Evolutionary conservation across 225 moss, liverwort and hornwort species (phyloP), one percentile per base, ranked within the genome.

Genomic region (Straminergon stramineum): DNA sequence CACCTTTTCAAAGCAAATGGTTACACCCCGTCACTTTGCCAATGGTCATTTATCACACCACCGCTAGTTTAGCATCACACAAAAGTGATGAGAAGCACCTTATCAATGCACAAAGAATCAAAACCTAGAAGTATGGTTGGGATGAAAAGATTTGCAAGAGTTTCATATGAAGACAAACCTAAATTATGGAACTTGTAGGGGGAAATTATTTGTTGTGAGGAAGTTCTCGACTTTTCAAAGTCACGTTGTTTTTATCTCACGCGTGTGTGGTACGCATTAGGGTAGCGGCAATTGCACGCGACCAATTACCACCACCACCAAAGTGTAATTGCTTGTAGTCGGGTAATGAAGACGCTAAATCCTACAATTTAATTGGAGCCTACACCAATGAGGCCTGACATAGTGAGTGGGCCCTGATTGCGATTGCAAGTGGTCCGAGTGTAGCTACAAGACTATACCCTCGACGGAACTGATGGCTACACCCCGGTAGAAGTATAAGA

Each of bases 101-200:
- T 8, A 3, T 12, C 1, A 31, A 31, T 31, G 18, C 18, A 18
- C 9, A 17, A 45, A 74, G 17, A 30, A 30, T 1, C 8, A 2
- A 5, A 53, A 8, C 2, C 2, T 35, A 13, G 3, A 28, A 48
- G 17, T 6, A 30, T 11, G 9, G 10, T 48, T 48, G 45, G 0
- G 1, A 10, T 17, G 11, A 45, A 17, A 74, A 20, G 31, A 6
- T 68, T 68, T 2, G 0, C 5, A 18, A 4, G 30, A 30, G 30
- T 74, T 74, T 26, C 9, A 16, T 2, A 3, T 4, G 4, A 51
- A 51, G 19, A 31, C 17, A 28, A 73, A 43, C 5, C 9, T 13
- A 39, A n/a, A 15, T 23, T 39, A 0, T 1, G 0, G 0, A n/a
- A 26, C 8, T 23, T 41, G 0, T 0, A 8, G 1, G 3, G 0